Percentiles rank a stretch among this genome's conserved stretches.
Conservation (phyloP, 1,284 basidiomycete genomes). For the Neotropicomus parvogracilis region DNA sequence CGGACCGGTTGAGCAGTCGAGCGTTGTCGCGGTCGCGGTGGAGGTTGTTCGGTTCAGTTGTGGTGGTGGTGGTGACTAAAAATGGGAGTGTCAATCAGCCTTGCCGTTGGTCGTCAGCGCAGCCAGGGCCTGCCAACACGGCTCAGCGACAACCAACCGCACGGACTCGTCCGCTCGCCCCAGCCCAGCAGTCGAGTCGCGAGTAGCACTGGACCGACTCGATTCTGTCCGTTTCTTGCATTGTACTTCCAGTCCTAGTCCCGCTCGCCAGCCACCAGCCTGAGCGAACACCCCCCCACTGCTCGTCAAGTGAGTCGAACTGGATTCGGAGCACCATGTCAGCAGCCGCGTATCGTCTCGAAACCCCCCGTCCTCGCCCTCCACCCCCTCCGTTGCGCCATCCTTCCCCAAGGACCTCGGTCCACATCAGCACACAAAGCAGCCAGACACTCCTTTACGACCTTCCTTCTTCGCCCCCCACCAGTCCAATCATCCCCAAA, state of each 20-base stretch:
- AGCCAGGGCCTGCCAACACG: conserved; percentile 25
- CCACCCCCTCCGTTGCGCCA: conserved; percentile 62
- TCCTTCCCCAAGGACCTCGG: conserved; percentile 44
- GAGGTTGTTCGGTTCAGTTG: conserved; percentile 13
- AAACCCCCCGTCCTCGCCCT: conserved; percentile 59
- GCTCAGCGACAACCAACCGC: conserved; percentile 28
- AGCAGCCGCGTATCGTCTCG: conserved; percentile 57
- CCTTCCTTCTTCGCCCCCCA: conserved; percentile 57
- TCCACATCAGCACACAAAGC: conserved; percentile 38
- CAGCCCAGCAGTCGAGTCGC: conserved; percentile 5
- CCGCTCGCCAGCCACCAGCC: conserved; percentile 17
- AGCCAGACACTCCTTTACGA: conserved; percentile 63
- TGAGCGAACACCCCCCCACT: background rate
- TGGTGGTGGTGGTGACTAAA: conserved; percentile 18
- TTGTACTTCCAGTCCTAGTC: conserved; percentile 19
- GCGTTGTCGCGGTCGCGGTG: background rate
- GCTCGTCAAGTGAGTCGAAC: conserved; percentile 28
- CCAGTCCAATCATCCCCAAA: conserved; percentile 40
- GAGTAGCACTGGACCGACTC: conserved; percentile 8
- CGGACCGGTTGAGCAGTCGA: background rate
- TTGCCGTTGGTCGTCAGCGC: conserved; percentile 26
- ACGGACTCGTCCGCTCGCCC: conserved; percentile 13
- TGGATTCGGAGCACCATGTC: conserved; percentile 47
- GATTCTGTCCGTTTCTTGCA: conserved; percentile 11
- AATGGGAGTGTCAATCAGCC: conserved; percentile 14